Evolutionary conservation across 2,329 filamentous ascomycete species (phyloP).

Genomic region (Fusarium praegraminearum): DNA sequence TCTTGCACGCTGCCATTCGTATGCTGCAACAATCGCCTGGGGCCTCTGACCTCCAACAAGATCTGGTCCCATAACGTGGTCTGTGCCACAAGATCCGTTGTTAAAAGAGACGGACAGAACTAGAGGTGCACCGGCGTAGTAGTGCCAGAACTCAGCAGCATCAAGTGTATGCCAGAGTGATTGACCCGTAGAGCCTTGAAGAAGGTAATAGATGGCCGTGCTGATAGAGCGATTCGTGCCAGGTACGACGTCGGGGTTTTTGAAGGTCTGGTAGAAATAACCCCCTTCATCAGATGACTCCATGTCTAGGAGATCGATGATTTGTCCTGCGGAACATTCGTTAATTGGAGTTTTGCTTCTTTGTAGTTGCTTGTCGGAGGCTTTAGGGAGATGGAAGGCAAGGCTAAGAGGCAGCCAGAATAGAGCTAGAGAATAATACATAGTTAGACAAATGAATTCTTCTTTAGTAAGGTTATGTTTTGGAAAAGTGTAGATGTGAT

Average conservation of each 20-base stretch:
- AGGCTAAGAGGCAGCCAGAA: constrained; percentile 10
- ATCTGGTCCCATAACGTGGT: constrained; percentile 19
- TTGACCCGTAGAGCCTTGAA: constrained; percentile 57
- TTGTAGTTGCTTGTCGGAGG: not conserved
- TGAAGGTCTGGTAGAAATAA: constrained; percentile 61
- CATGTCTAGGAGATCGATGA: constrained; percentile 59
- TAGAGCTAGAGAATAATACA: constrained; percentile 4
- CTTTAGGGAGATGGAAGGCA: constrained; percentile 12
- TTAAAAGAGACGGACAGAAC: constrained; percentile 58
- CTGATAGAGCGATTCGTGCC: constrained; percentile 56
- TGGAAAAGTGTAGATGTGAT: not conserved
- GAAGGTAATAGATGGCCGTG: constrained; percentile 66
- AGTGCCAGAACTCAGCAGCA: constrained; percentile 64
- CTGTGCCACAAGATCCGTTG: constrained; percentile 51
- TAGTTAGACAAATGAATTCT: not conserved
- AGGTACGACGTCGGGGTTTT: constrained; percentile 50
- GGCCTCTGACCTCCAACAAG: constrained; percentile 21
- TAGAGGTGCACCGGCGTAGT: constrained; percentile 65
- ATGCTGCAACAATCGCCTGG: constrained; percentile 13
- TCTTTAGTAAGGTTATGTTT: not conserved
- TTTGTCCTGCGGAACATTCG: constrained; percentile 53
- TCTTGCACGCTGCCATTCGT: constrained; percentile 23
- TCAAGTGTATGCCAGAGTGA: constrained; percentile 65
- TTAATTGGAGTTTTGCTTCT: not conserved
- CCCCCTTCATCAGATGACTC: constrained; percentile 62